Conservation (phyloP, 306 rosid genomes). For the Fragaria vesca region DNA sequence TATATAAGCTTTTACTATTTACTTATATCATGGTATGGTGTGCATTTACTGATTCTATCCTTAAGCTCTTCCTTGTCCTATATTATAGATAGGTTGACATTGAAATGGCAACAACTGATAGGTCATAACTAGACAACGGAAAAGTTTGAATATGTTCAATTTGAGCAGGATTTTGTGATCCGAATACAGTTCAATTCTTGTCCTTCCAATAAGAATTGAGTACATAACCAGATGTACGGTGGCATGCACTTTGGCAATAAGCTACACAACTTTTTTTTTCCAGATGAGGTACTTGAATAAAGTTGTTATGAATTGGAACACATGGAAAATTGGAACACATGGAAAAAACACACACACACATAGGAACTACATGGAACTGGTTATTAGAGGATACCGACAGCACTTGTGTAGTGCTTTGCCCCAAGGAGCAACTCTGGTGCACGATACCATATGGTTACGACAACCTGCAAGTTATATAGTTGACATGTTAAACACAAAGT, state of each 20-base stretch:
- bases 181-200: neutral
- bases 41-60: neutral
- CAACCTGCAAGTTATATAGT: conserved; percentile 60
- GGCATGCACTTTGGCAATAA: neutral
- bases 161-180: neutral
- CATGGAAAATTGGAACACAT: conserved; percentile 2
- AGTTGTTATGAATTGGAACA: neutral
- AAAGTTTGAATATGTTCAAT: neutral
- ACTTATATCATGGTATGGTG: neutral
- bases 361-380: neutral
- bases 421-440: conserved; percentile 99
- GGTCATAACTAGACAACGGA: neutral
- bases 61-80: neutral
- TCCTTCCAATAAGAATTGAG: neutral
- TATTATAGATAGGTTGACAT: neutral
- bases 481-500: neutral
- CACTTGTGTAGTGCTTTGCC: conserved; percentile 97
- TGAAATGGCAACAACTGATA: neutral
- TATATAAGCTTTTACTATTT: neutral
- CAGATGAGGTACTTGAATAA: neutral
- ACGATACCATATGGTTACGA: conserved; percentile 98
- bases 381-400: conserved; percentile 73
- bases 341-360: neutral
- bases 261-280: neutral
- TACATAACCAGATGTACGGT: neutral